These are phyloP conservation scores for Salicornia ramosissima DNA, from an alignment of 148 eudicot genomes.

Conservation along the genomic window DNA sequence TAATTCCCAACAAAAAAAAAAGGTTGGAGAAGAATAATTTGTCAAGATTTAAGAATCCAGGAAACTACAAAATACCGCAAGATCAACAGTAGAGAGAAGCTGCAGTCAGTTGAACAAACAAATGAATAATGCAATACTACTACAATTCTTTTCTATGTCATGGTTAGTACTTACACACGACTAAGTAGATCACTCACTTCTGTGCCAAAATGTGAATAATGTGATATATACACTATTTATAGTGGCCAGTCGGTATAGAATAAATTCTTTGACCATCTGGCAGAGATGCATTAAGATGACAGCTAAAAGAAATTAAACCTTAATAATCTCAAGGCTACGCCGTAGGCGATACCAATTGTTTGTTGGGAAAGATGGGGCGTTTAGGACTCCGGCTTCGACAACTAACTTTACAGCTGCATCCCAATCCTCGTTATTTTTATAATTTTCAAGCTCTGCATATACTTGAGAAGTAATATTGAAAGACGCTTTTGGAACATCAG, in stretches of 20 bases:
- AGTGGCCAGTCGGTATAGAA: not conserved
- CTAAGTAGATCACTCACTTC: not conserved
- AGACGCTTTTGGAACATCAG: conserved; percentile 89
- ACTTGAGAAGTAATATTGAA: conserved; percentile 63
- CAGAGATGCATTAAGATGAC: not conserved
- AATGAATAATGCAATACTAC: not conserved
- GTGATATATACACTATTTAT: not conserved
- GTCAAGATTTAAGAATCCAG: not conserved
- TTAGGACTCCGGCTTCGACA: conserved; percentile 74
- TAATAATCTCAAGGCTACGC: conserved; percentile 81
- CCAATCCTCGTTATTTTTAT: conserved; percentile 59
- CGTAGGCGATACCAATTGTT: conserved; percentile 94
- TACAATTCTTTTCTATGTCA: not conserved
- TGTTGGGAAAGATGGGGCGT: conserved; percentile 57
- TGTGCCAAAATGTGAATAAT: not conserved
- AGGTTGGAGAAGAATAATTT: not conserved
- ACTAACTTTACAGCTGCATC: conserved; percentile 81
- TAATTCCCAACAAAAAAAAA: not conserved
- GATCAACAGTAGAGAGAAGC: not conserved
- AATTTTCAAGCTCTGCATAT: conserved; percentile 59
- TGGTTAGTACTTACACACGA: not conserved
- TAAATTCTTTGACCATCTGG: conserved; percentile 1
- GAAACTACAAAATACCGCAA: not conserved
- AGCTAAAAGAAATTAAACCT: conserved; percentile 35
- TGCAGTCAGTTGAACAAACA: not conserved